Base-by-base conservation (phyloP, 1,139 yeast species). In the Magnusiomyces paraingens region DNA sequence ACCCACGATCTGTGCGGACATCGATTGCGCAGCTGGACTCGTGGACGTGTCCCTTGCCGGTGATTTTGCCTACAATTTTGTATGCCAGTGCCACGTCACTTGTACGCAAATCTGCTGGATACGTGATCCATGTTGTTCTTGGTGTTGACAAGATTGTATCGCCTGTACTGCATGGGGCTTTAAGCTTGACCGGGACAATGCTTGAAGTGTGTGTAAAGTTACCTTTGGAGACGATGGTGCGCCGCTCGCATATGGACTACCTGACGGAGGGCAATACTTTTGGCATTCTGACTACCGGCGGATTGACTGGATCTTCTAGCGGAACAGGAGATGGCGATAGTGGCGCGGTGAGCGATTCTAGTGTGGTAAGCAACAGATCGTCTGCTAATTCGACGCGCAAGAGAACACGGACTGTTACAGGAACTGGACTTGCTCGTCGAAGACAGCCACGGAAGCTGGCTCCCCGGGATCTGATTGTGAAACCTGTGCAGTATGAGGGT, bases 211-310 rank as follows among this genome's bases (percentile, higher is more conserved):
- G 85, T 58, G 77, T 90, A 57, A 83, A 84, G 66, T 74, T 93
- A 57, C 99, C 99, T 1, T 79, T 90, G 54, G 99, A 93, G 65
- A 90, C 95, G 26, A 70, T 93, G 52, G 76, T 88, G 57, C 78
- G 95, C 55, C 83, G 96, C 61, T 89, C 93, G 15, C 97, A 91
- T 66, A 81, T 89, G 11, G 73, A 80, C 54, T 84, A 81, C 66
- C 73, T 89, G 57, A 54, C 50, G 8, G 32, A 26, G 8, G 32
- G 32, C 8, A 26, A 26, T 26, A 26, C 32, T 26, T 26, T 26
- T 26, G 32, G 32, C 32, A 26, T 26, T 8, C 32, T 5, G 32
- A 8, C 8, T 26, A 26, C 32, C 8, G 8, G 32, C 32, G 32
- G 32, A 26, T 26, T 26, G 32, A 26, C 32, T 8, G 32, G 32